Evolutionary conservation across 345 rosid genomes (phyloP), one percentile per base, ranked within the genome.

Genomic region (Erucastrum elatum): DNA sequence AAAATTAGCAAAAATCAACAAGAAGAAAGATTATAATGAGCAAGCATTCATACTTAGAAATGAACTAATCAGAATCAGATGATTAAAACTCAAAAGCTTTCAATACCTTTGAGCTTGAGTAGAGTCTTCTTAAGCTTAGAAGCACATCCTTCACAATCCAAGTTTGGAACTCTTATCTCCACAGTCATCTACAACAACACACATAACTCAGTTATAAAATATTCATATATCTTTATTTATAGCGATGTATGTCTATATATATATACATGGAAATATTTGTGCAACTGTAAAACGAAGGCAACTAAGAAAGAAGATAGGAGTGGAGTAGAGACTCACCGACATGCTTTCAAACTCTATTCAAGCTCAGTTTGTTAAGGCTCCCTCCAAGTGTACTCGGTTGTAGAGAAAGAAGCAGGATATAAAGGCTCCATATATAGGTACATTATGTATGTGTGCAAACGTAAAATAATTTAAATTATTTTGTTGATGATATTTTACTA

Each of bases 101-200:
- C 6, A 11, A 17, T 81, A 94, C 97, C 98, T 94, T 92, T 92
- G 83, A 94, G 87, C 87, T 90, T 94, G 84, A 85, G 78, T 67
- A 90, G 90, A 75, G 97, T 87, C 84, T 83, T 92, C 92, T 83
- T 94, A 69, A 92, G 79, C 87, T 89, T 94, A 31, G 97, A 81
- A 83, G 95, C 97, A 76, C 98, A 94, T 21, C 97, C 98, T 77
- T 88, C 87, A 64, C 98, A 94, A 68, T 92, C 97, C 73, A 94
- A 75, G 81, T 94, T 94, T 13, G 97, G 97, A 79, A 92, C 97
- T 81, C 96, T 84, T 53, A 94, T 90, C 86, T 94, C 94, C 73
- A 92, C 88, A 87, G 83, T 3, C 83, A 90, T 87, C 94, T 86
- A n/a, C n/a, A n/a, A 77, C 78, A 63, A 21, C 56, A 60, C 46